These are phyloP conservation scores for Neckera pumila DNA, from an alignment of 225 moss, liverwort and hornwort genomes.

Conservation along the genomic window DNA sequence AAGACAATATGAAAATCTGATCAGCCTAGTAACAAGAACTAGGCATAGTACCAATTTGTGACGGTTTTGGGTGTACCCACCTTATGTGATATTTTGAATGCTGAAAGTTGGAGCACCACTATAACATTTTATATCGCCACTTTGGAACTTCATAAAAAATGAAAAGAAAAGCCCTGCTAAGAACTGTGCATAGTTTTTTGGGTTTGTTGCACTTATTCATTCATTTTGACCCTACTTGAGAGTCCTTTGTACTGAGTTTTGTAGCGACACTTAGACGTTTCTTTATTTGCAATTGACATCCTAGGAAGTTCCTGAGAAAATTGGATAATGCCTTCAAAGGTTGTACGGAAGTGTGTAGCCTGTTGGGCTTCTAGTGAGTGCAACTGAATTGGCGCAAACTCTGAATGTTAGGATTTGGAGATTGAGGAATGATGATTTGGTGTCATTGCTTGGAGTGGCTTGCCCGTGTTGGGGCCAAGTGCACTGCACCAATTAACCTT, in stretches of 20 bases:
- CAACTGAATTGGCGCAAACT: not conserved
- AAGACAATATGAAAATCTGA: too few relatives aligned
- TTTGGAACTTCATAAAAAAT: too few relatives aligned
- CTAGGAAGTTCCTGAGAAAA: not conserved
- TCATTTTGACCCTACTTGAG: not conserved
- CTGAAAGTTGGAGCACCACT: too few relatives aligned
- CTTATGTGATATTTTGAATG: too few relatives aligned
- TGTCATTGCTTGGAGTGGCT: not conserved
- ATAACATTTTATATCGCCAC: too few relatives aligned
- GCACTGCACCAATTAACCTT: not conserved
- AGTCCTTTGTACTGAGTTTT: not conserved
- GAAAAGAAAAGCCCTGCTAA: too few relatives aligned
- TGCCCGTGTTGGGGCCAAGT: not conserved
- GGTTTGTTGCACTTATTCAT: not conserved
- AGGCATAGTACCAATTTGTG: too few relatives aligned
- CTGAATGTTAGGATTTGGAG: not conserved
- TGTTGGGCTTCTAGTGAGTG: not conserved
- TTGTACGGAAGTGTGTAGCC: not conserved
- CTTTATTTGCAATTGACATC: not conserved
- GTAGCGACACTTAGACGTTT: not conserved
- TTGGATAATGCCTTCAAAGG: not conserved
- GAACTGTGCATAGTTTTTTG: not conserved
- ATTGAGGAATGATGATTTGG: not conserved
- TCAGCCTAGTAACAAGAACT: too few relatives aligned
- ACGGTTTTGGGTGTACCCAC: too few relatives aligned